These are phyloP conservation scores for Kwoniella heveanensis DNA, from an alignment of 768 basidiomycete genomes.

Conservation along the genomic window DNA sequence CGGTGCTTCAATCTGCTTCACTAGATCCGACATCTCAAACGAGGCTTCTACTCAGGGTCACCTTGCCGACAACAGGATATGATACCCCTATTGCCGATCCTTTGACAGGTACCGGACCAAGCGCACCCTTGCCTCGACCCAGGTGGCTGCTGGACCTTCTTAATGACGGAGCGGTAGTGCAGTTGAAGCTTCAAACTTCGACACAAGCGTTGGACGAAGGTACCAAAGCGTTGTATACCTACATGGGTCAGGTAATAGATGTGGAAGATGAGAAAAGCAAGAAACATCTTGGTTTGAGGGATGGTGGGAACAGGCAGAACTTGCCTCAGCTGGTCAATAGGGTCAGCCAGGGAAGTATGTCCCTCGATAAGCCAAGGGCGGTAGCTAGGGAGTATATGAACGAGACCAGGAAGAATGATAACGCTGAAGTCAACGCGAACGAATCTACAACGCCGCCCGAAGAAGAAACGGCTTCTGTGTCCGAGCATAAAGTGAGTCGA, in stretches of 20 bases:
- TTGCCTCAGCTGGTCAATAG: conserved; percentile 34
- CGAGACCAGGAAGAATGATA: conserved; percentile 7
- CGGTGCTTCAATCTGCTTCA: conserved; percentile 66
- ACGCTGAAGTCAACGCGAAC: not conserved
- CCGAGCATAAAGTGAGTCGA: conserved; percentile 22
- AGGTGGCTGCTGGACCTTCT: conserved; percentile 72
- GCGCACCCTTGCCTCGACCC: conserved; percentile 58
- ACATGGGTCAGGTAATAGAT: conserved; percentile 24
- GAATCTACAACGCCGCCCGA: conserved; percentile 4
- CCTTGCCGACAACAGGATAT: conserved; percentile 78
- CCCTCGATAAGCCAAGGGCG: conserved; percentile 37
- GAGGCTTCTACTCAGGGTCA: conserved; percentile 75
- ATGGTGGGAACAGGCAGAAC: conserved; percentile 20
- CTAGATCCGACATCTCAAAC: conserved; percentile 63
- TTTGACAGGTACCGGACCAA: conserved; percentile 64
- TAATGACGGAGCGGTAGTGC: conserved; percentile 62
- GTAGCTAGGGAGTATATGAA: conserved; percentile 32
- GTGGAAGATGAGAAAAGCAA: conserved; percentile 58
- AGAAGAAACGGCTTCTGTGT: conserved; percentile 2
- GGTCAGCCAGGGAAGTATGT: conserved; percentile 7
- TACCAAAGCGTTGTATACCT: conserved; percentile 21
- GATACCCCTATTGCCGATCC: conserved; percentile 78
- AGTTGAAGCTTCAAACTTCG: conserved; percentile 59
- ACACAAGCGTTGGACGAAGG: conserved; percentile 2
- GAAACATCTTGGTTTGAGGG: conserved; percentile 12